Base-by-base conservation (phyloP, 2,329 filamentous ascomycete genomes). In the Cordyceps javanica region DNA sequence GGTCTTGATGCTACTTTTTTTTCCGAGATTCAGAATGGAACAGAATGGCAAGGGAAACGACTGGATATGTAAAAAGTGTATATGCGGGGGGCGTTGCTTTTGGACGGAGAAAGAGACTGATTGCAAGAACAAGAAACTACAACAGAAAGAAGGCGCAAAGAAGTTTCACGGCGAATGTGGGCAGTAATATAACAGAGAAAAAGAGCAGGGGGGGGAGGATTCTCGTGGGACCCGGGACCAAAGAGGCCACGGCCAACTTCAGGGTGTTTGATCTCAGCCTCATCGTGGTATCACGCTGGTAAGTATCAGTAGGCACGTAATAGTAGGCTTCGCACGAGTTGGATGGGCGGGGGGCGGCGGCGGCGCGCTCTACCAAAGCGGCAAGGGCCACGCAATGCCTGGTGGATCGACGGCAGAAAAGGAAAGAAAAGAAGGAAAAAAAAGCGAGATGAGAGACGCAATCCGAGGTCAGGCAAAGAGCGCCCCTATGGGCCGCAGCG, bases 181-280 rank as follows among this genome's bases (percentile, higher is more conserved):
- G 11, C 36, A 19, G 23, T 26, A 38, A 32, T 19, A 32, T 41
- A 21, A n/a, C 19, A n/a, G 32, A 50, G 48, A 19, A 14, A 53
- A 19, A 39, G 39, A 5, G 19, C 39, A 34, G 14, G 39, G 34
- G 26, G 19, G 21, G 51, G 51, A 19, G 19, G 39, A 45, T 42
- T 36, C 13, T 53, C 26, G 25, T 28, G 36, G 36, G 16, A 52
- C 25, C n/a, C n/a, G n/a, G n/a, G n/a, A 44, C 25, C 30, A 6
- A 32, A 6, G 6, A 34, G 39, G n/a, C 38, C 44, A 19, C 16
- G 16, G 19, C 25, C 36, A 38, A 50, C 10, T 19, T 44, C 19
- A 41, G 39, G 19, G 26, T 14, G 51, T 54, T 45, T 54, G 51
- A 54, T 54, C 51, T 45, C 51, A 54, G 51, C 51, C 51, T 54